A percentile compares a stretch with the other conserved stretches of the same genome.
These are phyloP conservation scores for Tephrocybe rancida DNA, from an alignment of 768 basidiomycete species.

Conservation along the genomic window DNA sequence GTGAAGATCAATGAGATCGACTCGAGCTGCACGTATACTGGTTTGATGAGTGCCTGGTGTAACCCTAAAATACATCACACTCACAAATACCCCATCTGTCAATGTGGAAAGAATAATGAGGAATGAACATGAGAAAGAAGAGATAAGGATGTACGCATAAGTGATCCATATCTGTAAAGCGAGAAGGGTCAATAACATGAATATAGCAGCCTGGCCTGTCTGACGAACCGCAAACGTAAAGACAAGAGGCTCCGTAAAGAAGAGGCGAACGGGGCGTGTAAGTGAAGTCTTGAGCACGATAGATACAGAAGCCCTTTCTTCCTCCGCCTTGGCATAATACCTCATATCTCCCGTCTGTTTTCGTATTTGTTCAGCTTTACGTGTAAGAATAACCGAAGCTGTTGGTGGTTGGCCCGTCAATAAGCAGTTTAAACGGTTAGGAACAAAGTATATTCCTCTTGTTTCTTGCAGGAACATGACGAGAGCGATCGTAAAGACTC, in stretches of 20 bases:
- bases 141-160: neutral
- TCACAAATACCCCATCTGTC: neutral
- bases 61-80: neutral
- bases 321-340: neutral
- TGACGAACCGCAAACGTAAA: neutral
- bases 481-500: neutral
- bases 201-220: too few species aligned
- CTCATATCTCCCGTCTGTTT: neutral
- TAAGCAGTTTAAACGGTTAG: neutral
- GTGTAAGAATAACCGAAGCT: neutral
- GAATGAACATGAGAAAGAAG: neutral
- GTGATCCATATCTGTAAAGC: conserved; percentile 1
- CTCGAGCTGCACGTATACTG: conserved; percentile 1
- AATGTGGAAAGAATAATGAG: neutral
- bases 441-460: neutral
- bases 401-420: neutral
- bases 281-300: neutral
- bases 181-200: neutral
- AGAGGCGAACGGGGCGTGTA: neutral
- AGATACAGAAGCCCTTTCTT: neutral
- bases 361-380: neutral
- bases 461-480: neutral
- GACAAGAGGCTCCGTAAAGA: conserved; percentile 2
- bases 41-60: neutral
- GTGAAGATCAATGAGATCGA: conserved; percentile 2